phyloP scores from a whole-genome alignment of 495 filamentous ascomycete genomes.

The Hypomontagnella monticulosa region DNA sequence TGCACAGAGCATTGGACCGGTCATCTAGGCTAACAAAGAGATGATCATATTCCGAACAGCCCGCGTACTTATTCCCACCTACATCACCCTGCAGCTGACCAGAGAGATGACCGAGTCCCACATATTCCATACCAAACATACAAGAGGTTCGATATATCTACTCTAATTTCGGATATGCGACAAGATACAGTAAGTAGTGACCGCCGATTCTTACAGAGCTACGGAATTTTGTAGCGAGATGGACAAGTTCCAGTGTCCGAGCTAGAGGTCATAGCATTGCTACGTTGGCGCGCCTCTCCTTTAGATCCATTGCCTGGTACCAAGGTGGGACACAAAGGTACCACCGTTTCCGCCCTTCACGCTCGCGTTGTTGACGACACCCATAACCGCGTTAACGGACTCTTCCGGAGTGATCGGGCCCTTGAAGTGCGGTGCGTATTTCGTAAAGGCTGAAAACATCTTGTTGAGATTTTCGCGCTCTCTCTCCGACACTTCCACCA shows the following conservation, averaged over 20 bases:
- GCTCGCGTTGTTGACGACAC: conserved; percentile 55
- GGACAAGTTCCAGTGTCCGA: too few relatives aligned
- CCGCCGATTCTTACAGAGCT: too few relatives aligned
- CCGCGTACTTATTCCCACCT: conserved; percentile 1
- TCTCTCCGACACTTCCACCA: conserved; percentile 48
- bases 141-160: too few relatives aligned
- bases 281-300: neutral
- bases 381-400: conserved; percentile 51
- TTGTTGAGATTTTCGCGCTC: conserved; percentile 43
- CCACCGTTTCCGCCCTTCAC: conserved; percentile 62
- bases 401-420: conserved; percentile 56
- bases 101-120: neutral
- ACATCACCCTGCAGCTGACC: neutral
- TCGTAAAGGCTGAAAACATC: conserved; percentile 50
- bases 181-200: too few relatives aligned
- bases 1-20: neutral
- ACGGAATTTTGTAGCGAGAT: too few relatives aligned
- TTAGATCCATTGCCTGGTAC: conserved; percentile 45
- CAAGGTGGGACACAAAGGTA: conserved; percentile 63
- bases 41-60: neutral
- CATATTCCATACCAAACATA: too few relatives aligned
- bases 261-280: too few relatives aligned
- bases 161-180: too few relatives aligned
- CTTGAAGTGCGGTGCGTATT: conserved; percentile 61
- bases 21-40: conserved; percentile 19